These are phyloP conservation scores for Citrus maxima DNA, from an alignment of 345 rosid species.

Conservation along the genomic window DNA sequence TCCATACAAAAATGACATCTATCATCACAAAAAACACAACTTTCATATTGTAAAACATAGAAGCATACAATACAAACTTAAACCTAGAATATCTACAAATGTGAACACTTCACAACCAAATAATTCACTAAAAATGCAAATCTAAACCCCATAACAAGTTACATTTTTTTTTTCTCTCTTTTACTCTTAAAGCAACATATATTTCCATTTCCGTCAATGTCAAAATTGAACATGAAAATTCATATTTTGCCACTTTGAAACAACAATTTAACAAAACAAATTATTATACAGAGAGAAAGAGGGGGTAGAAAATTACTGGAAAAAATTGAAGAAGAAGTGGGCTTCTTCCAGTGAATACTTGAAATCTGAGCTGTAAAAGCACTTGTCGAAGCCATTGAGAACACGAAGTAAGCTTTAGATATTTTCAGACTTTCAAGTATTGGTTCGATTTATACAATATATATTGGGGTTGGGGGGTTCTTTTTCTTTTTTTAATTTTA, in stretches of 20 bases:
- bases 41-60: background rate
- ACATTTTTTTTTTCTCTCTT: background rate
- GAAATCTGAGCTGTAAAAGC: slow-evolving; percentile 27
- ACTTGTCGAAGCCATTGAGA: slow-evolving; percentile 50
- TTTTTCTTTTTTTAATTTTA: background rate
- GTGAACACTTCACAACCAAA: background rate
- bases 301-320: slow-evolving; percentile 30
- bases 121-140: background rate
- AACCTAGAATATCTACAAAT: background rate
- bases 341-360: slow-evolving; percentile 37
- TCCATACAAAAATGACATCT: background rate
- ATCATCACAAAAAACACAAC: background rate
- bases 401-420: background rate
- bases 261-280: background rate
- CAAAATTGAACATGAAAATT: background rate
- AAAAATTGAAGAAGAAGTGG: slow-evolving; percentile 31
- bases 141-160: background rate
- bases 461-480: background rate
- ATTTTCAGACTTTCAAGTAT: background rate
- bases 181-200: background rate
- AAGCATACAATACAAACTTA: background rate
- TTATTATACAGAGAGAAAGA: too few relatives aligned
- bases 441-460: background rate
- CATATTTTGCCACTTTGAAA: background rate
- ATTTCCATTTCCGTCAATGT: background rate